Conservation (phyloP, 306 rosid genomes). For the Ammopiptanthus mongolicus region DNA sequence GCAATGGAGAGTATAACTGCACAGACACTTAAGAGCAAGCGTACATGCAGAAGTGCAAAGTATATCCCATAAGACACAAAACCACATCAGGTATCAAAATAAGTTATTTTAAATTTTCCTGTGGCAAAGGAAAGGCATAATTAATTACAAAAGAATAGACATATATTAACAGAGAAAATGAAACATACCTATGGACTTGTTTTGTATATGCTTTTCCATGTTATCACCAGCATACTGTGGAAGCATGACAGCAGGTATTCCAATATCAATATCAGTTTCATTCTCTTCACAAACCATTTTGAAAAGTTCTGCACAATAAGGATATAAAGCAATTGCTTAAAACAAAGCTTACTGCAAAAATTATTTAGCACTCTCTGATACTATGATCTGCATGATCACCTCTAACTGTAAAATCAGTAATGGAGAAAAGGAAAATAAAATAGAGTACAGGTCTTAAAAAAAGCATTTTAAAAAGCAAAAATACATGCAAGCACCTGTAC, state of each 20-base stretch:
- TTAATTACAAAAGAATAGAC: constrained; percentile 5
- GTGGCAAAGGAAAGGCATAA: not conserved
- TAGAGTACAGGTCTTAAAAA: not conserved
- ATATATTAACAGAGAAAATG: not conserved
- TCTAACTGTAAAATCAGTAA: not conserved
- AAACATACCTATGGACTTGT: constrained; percentile 50
- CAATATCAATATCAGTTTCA: constrained; percentile 65
- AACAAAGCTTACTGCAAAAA: not conserved
- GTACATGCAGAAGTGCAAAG: constrained; percentile 28
- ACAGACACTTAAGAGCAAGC: constrained; percentile 62
- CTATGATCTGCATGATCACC: not conserved
- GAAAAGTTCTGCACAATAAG: constrained; percentile 67
- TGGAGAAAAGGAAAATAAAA: not conserved
- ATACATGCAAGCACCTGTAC: constrained; percentile 51
- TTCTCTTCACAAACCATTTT: constrained; percentile 92
- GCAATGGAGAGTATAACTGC: constrained; percentile 93
- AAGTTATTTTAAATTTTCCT: not conserved
- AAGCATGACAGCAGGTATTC: constrained; percentile 96
- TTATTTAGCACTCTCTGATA: constrained; percentile 6
- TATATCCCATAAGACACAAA: constrained; percentile 9
- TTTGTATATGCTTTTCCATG: constrained; percentile 55
- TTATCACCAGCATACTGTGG: constrained; percentile 77
- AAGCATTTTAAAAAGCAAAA: not conserved
- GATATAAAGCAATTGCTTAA: constrained; percentile 8
- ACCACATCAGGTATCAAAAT: not conserved